Evolutionary conservation across 257 asterid genomes (phyloP).

Genomic region (Coffea eugenioides): DNA sequence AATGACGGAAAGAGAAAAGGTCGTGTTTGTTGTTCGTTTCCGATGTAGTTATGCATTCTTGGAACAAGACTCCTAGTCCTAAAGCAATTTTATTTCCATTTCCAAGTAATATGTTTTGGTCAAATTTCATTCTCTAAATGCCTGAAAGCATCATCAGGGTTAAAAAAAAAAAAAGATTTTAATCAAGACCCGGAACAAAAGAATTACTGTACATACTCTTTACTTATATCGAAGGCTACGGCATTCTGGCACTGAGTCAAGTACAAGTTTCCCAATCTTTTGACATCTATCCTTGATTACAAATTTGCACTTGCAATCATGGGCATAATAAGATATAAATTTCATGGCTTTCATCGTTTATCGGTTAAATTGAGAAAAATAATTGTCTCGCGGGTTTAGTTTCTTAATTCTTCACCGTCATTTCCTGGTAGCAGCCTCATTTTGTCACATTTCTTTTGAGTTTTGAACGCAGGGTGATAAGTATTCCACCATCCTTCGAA

Average conservation of each 20-base stretch:
- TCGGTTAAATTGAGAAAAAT: too few species aligned
- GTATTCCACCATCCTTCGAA: too few species aligned
- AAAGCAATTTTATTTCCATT: background rate
- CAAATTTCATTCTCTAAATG: background rate
- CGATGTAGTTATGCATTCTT: background rate
- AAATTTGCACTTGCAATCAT: background rate
- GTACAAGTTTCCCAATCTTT: background rate
- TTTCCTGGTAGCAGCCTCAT: background rate
- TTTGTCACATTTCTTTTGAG: too few species aligned
- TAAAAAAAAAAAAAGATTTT: too few species aligned
- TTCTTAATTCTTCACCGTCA: too few species aligned
- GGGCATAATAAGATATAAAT: background rate
- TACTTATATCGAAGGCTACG: too few species aligned
- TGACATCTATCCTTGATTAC: background rate
- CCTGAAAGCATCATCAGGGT: background rate
- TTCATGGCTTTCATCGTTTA: too few species aligned
- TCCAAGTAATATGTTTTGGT: background rate
- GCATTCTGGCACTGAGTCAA: too few species aligned
- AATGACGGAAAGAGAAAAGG: background rate
- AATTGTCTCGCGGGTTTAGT: background rate
- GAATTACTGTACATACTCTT: too few species aligned
- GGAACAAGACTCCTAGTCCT: background rate
- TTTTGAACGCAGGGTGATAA: too few species aligned
- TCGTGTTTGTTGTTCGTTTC: slow-evolving; percentile 1
- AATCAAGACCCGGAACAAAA: background rate